phyloP scores from a whole-genome alignment of 306 rosid genomes.

The Malus asiatica region DNA sequence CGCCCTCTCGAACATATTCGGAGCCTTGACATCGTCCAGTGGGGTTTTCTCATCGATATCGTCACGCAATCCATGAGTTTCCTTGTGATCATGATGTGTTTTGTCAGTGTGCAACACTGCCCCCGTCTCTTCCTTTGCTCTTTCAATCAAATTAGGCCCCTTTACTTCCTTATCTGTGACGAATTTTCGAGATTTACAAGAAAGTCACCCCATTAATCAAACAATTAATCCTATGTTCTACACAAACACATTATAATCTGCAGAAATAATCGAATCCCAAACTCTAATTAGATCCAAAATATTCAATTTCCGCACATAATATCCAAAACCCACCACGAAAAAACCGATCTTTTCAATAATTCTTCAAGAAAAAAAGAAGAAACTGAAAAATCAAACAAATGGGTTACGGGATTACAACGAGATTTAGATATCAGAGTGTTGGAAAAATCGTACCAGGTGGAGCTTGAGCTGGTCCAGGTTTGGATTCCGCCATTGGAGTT shows the following conservation, averaged over 20 bases:
- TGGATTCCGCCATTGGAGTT: slow-evolving; percentile 13
- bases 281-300: not conserved
- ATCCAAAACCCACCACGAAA: not conserved
- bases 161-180: slow-evolving; percentile 23
- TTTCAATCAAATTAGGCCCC: slow-evolving; percentile 14
- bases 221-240: not conserved
- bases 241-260: not conserved
- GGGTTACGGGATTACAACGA: not conserved
- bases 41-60: slow-evolving; percentile 32
- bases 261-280: not conserved
- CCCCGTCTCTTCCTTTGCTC: slow-evolving; percentile 19
- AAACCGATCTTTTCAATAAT: not conserved
- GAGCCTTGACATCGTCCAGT: slow-evolving; percentile 47
- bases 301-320: not conserved
- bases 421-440: not conserved
- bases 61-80: slow-evolving; percentile 38
- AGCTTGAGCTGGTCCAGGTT: not conserved
- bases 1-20: slow-evolving; percentile 58
- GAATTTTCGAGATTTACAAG: not conserved
- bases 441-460: slow-evolving; percentile 11
- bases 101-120: slow-evolving; percentile 13
- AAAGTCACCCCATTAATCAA: not conserved
- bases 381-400: not conserved
- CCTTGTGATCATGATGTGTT: slow-evolving; percentile 17
- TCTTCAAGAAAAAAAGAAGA: not conserved